Evolutionary conservation across 305 asterid species (phyloP), one percentile per base, ranked within the genome.

Genomic region (Solanum hybrid): DNA sequence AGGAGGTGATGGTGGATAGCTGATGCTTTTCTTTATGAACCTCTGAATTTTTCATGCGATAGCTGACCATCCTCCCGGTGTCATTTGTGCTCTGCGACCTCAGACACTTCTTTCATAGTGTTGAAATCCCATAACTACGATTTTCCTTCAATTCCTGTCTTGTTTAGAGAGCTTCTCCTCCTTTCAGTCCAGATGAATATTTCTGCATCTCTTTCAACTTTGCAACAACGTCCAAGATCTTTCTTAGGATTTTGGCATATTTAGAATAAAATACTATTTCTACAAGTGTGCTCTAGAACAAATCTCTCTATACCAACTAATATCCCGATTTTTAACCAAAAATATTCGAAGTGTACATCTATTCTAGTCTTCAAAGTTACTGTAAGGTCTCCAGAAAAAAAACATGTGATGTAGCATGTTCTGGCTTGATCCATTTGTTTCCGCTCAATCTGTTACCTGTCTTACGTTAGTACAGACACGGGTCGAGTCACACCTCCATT

Each of bases 201-300:
- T 51, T 31, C 24, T 38, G 73, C 61, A 32, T n/a, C 79, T 78
- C 87, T 85, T 83, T 27, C 85, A 89, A 89, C 37, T 90, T 70
- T 13, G 87, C 12, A 81, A 29, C 70, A 38, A 24, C 45, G 45
- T 38, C 72, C 72, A 12, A 78, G 27, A 33, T 13, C 41, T 89
- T 73, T 86, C 84, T 88, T 41, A 89, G 20, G 72, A 27, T 26
- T 88, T 61, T n/a, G 86, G 65, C 70, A 51, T 83, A 81, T 13
- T 7, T 39, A 81, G 33, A 4, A 15, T 7, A 81, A 78, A 33
- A 33, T 4, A 4, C 5, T 32, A 78, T 78, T 20, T 9, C 27
- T 78, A 33, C 24, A 3, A 20, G 24, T 17, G n/a, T 10, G 6
- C 57, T 36, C 31, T 34, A 80, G 86, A 79, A 79, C 20, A 11